phyloP scores from a whole-genome alignment of 2,329 filamentous ascomycete species.

The Arthrobotrys sinensis region DNA sequence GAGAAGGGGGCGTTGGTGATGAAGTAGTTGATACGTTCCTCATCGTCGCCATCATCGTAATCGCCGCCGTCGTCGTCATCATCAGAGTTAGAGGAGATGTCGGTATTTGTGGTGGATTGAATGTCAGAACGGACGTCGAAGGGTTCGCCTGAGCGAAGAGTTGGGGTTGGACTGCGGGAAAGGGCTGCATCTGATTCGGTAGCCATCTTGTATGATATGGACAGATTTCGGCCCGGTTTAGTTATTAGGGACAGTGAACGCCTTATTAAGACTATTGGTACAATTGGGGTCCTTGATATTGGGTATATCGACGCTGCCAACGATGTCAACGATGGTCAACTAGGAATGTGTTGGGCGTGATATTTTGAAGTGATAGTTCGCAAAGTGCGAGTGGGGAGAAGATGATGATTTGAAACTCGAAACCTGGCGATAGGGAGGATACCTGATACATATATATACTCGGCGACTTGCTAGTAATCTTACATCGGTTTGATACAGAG shows the following conservation, averaged over 20 bases:
- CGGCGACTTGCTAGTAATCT: neutral
- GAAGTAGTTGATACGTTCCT: neutral
- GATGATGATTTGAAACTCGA: neutral
- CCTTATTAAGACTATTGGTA: neutral
- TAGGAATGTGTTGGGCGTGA: constrained; percentile 49
- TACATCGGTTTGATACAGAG: neutral
- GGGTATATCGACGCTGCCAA: neutral
- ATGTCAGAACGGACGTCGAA: constrained; percentile 19
- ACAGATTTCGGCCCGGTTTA: neutral
- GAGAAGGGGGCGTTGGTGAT: constrained; percentile 17
- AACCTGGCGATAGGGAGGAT: neutral
- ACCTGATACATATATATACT: constrained; percentile 22
- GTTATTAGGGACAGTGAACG: neutral
- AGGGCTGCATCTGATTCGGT: constrained; percentile 24
- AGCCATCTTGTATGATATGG: constrained; percentile 29
- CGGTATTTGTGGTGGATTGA: constrained; percentile 36
- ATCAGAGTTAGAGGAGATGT: constrained; percentile 12
- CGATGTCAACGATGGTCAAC: too few species aligned
- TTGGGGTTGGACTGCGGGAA: constrained; percentile 52
- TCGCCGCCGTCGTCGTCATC: constrained; percentile 24
- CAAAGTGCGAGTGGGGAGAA: constrained; percentile 24
- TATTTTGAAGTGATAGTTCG: constrained; percentile 45
- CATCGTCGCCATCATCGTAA: constrained; percentile 7
- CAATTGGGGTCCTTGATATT: neutral
- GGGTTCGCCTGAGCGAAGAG: neutral